Percentiles rank a stretch among this genome's conserved stretches.
These are phyloP conservation scores for Bruguiera gymnorhiza DNA, from an alignment of 345 rosid species.

Conservation along the genomic window DNA sequence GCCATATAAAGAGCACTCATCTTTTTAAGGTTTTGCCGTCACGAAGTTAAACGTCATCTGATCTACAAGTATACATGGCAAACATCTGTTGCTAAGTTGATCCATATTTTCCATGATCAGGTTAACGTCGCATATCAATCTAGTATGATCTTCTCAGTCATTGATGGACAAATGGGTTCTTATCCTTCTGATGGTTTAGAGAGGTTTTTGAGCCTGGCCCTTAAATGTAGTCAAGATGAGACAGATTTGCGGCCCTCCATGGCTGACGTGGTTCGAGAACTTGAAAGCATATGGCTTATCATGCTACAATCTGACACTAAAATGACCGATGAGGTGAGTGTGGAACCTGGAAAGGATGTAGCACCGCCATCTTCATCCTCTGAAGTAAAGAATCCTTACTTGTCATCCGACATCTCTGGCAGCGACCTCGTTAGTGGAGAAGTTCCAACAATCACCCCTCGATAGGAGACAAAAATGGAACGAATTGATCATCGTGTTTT, in stretches of 20 bases:
- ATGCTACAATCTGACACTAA: slow-evolving; percentile 49
- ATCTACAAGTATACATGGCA: too few relatives aligned
- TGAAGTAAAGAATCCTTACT: slow-evolving; percentile 37
- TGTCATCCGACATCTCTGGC: slow-evolving; percentile 78
- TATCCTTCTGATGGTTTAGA: slow-evolving; percentile 80
- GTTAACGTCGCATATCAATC: slow-evolving; percentile 65
- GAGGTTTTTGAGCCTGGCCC: slow-evolving; percentile 69
- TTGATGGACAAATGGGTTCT: slow-evolving; percentile 91
- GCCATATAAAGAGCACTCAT: too few relatives aligned
- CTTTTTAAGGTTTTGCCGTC: too few relatives aligned
- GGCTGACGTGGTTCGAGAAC: slow-evolving; percentile 84
- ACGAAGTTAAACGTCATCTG: too few relatives aligned
- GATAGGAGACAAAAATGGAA: slow-evolving; percentile 30
- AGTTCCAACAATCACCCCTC: slow-evolving; percentile 62
- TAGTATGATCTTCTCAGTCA: slow-evolving; percentile 65
- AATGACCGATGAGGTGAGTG: slow-evolving; percentile 12
- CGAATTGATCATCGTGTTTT: not conserved
- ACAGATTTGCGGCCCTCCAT: slow-evolving; percentile 82
- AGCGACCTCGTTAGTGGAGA: slow-evolving; percentile 83
- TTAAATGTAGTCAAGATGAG: slow-evolving; percentile 72
- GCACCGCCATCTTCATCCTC: slow-evolving; percentile 49
- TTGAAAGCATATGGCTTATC: slow-evolving; percentile 63
- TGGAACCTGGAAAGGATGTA: slow-evolving; percentile 13
- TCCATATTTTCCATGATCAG: slow-evolving; percentile 28
- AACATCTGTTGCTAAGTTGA: too few relatives aligned